Percentiles rank a stretch among this genome's conserved stretches.
phyloP scores from a whole-genome alignment of 1,284 basidiomycete genomes.

The Ustilago hordei region DNA sequence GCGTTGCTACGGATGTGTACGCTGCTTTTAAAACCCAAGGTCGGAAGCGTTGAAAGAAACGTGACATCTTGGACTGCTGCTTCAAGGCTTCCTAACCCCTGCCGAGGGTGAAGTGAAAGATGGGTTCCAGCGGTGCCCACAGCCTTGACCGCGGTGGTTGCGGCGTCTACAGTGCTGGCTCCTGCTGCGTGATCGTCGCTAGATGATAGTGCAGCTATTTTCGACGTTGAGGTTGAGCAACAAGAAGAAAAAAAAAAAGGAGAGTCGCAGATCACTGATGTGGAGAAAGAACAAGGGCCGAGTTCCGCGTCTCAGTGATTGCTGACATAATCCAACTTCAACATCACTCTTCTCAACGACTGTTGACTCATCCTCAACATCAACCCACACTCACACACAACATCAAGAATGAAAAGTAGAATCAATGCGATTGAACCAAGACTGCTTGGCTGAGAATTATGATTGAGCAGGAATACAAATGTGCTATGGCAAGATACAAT shows the following conservation, averaged over 20 bases:
- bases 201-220: too few species aligned
- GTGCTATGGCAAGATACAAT: conserved; percentile 4
- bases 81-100: neutral
- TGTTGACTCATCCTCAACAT: neutral
- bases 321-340: conserved; percentile 28
- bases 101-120: neutral
- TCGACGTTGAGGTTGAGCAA: neutral
- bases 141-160: too few species aligned
- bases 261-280: conserved; percentile 7
- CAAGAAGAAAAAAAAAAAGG: too few species aligned
- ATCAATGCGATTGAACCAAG: conserved; percentile 9
- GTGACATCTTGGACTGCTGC: conserved; percentile 10
- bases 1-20: conserved; percentile 24
- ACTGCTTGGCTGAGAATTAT: neutral
- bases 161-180: too few species aligned
- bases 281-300: conserved; percentile 34
- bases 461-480: conserved; percentile 33
- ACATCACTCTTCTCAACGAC: conserved; percentile 1
- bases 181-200: too few species aligned
- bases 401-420: neutral
- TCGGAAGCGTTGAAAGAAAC: conserved; percentile 5
- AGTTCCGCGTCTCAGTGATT: conserved; percentile 7
- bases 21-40: conserved; percentile 22
- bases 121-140: neutral
- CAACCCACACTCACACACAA: neutral